Evolutionary conservation across 306 rosid genomes (phyloP), one percentile per base, ranked within the genome.

Genomic region (Casuarina cunninghamiana): DNA sequence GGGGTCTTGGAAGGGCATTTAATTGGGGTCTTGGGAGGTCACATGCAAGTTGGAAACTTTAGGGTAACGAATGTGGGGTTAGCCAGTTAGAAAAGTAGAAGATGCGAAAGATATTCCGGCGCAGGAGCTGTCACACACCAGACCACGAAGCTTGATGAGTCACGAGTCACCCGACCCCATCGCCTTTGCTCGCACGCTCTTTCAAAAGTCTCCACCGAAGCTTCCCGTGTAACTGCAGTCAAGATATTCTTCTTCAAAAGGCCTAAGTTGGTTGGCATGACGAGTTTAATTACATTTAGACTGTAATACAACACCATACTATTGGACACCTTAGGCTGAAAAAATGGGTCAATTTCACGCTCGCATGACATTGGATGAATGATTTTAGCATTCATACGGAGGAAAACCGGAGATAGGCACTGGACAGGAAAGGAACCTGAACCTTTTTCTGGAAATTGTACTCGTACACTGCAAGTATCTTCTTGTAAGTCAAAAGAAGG

Each of bases 91-190:
- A 41, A 13, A 54, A 38, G 10, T 10, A 2, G 69, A 43, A 17
- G 54, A 35, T 8, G 3, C 57, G 77, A 1, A 44, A 32, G 21
- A 12, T 2, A 21, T 10, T 21, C 10, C 39, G 32, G 48, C 41
- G 62, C 32, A 26, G 32, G 32, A 26, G 32, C 32, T 26, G 32
- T 26, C 32, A 26, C 32, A 26, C 32, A 26, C 32, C 32, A 26
- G 41, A 37, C 54, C 49, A 71, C 39, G 19, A 54, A 13, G 62
- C 37, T 54, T 17, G 38, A n/a, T 5, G 46, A 77, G 51, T 43
- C 42, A 75, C 32, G 73, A 32, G 58, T 75, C 70, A 73, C 75
- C 72, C 83, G 80, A 53, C 62, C n/a, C 66, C 73, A 58, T 58
- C 65, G 32, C 55, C 69, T 66, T 67, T 74, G 16, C 79, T 70